Percentiles rank a stretch among this genome's conserved stretches.
phyloP scores from a whole-genome alignment of 768 basidiomycete species.

The Boletus patriciae region DNA sequence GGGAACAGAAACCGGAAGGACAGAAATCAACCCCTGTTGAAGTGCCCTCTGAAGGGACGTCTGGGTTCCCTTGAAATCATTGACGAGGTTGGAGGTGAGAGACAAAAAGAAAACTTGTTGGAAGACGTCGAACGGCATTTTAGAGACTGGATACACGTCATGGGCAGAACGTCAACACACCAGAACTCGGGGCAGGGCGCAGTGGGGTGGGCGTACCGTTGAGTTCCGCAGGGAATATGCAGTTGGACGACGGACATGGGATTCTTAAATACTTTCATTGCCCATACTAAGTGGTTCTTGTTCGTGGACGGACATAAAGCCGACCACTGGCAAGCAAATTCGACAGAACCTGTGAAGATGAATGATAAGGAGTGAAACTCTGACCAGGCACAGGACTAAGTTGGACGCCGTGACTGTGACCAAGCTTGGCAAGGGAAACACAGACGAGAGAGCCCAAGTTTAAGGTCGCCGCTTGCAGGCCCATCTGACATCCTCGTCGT shows the following conservation, averaged over 20 bases:
- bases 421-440: too few species aligned
- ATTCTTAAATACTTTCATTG: background rate
- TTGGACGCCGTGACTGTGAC: too few species aligned
- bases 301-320: background rate
- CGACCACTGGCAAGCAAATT: background rate
- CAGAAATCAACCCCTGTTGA: background rate
- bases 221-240: background rate
- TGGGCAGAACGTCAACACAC: too few species aligned
- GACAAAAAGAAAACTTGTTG: too few species aligned
- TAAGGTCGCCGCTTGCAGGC: too few species aligned
- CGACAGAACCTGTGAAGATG: too few species aligned
- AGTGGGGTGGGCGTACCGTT: background rate
- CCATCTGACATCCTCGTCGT: too few species aligned
- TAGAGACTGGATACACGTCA: too few species aligned
- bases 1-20: background rate
- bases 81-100: conserved; percentile 1
- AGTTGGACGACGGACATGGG: background rate
- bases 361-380: too few species aligned
- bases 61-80: background rate
- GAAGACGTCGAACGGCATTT: too few species aligned
- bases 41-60: background rate
- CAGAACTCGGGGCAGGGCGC: too few species aligned
- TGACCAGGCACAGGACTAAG: background rate
- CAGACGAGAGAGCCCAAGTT: too few species aligned
- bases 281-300: background rate